Base-by-base conservation (phyloP, 805 yeast genomes). In the Candida maltosa region DNA sequence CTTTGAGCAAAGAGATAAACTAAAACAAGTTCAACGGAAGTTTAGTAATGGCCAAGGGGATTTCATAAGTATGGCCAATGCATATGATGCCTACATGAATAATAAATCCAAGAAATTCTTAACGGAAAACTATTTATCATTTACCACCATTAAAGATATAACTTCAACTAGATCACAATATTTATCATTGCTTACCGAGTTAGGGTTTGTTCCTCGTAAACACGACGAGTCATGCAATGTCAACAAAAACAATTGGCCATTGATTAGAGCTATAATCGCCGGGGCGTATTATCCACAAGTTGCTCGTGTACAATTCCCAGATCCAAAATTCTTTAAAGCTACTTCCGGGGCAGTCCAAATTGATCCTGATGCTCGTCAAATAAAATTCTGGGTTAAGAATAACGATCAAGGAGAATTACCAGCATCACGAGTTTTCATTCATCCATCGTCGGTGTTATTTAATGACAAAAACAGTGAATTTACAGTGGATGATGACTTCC, bases 201-300 rank as follows among this genome's bases (percentile, higher is more conserved):
- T 84, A 6, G 95, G 94, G 0, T 83, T 89, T 49, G 55, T 87
- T 25, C 83, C 88, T 0, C 52, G 79, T 34, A 62, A 65, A 25
- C 78, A 78, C 41, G 37, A 42, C 2, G 31, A 48, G 2, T 37
- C 45, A 1, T 53, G 79, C 44, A 81, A 81, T 52, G 59, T 76
- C 39, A 82, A 83, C 44, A 56, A 58, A 4, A 51, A 51, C 1
- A 79, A 80, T 46, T 54, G 58, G 22, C 58, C 73, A 3, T 63
- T 89, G 0, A 45, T 87, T 1, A 69, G 78, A 16, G 76, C 94
- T 0, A 69, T 91, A 2, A 60, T 88, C 14, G 79, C 95, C 0
- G 94, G 95, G 3, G 73, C 96, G 0, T 76, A 81, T 47, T 85
- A 83, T 49, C 97, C 97, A 0, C 83, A 84, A 37, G 66, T 87